Base-by-base conservation (phyloP, 1,284 basidiomycete genomes). In the Fomitiporia mediterranea region DNA sequence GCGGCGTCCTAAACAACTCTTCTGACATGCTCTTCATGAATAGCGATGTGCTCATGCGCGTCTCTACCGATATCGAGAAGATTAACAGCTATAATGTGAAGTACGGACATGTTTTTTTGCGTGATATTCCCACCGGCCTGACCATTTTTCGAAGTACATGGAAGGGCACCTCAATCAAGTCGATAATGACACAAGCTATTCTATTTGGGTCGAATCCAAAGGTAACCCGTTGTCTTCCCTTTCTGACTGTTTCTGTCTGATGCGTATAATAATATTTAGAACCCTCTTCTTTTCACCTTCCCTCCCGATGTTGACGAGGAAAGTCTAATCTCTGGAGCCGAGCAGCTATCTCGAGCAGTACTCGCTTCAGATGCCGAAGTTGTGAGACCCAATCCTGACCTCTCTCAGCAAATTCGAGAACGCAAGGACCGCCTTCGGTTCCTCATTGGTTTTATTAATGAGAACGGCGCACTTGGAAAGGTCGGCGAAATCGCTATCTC, bases 181-280 rank as follows among this genome's bases (percentile, higher is more conserved):
- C 86, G 9, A 90, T 85, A 35, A 83, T 96, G 79, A 92, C 88
- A 54, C 91, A 94, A 67, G 91, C 90, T 7, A 90, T 96, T 61
- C 72, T 93, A 53, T 95, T 91, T 67, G 86, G 87, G 3, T 79
- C 88, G 23, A 73, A 82, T 61, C 72, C 78, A 19, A 79, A 85
- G 63, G 85, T 84, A 66, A 54, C 48, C 21, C 27, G 30, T 37
- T 51, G 4, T 28, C 37, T 15, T 42, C 23, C 23, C n/a, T 32
- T 25, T 27, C 52, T 46, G 4, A 46, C 60, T 58, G 58, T 15
- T 53, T 57, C 42, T 34, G 54, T 34, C 34, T 64, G n/a, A n/a
- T n/a, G n/a, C n/a, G n/a, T n/a, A 2, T 27, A 57, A 27, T 17
- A 11, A 35, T 30, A 56, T 56, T 19, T 63, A 90, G 80, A 95